phyloP scores from a whole-genome alignment of 345 rosid genomes.

The Excoecaria agallocha region DNA sequence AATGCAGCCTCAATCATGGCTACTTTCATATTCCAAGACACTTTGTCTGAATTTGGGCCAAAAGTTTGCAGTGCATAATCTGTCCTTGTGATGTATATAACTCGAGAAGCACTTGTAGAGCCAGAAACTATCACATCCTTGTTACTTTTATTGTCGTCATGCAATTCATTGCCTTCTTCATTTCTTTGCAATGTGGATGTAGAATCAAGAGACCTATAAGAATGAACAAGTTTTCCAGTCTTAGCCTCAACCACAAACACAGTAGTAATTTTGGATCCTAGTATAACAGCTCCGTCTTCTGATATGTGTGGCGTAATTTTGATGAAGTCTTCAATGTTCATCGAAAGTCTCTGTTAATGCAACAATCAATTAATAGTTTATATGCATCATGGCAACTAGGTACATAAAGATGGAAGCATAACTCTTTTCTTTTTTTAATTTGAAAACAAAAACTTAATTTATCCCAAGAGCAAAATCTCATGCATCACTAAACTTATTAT shows the following conservation, averaged over 20 bases:
- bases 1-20: conserved; percentile 71
- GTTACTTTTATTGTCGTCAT: conserved; percentile 16
- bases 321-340: conserved; percentile 53
- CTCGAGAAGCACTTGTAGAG: conserved; percentile 27
- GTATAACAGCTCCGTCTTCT: conserved; percentile 65
- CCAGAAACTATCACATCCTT: conserved; percentile 41
- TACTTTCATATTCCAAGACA: conserved; percentile 62
- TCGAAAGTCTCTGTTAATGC: conserved; percentile 41
- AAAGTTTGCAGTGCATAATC: conserved; percentile 69
- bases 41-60: conserved; percentile 47
- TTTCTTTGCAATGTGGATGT: conserved; percentile 25
- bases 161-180: conserved; percentile 18
- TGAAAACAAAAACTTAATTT: too few relatives aligned
- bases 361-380: conserved; percentile 19
- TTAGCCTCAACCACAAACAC: conserved; percentile 68
- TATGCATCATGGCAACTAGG: background rate
- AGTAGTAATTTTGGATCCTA: conserved; percentile 67
- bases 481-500: too few relatives aligned
- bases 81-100: conserved; percentile 66
- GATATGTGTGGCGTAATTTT: conserved; percentile 54
- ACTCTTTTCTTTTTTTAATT: too few relatives aligned
- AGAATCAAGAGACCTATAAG: conserved; percentile 46
- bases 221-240: conserved; percentile 60
- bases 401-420: background rate
- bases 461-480: too few relatives aligned